Evolutionary conservation across 306 rosid species (phyloP), one percentile per base, ranked within the genome.

Genomic region (Coriaria nepalensis): DNA sequence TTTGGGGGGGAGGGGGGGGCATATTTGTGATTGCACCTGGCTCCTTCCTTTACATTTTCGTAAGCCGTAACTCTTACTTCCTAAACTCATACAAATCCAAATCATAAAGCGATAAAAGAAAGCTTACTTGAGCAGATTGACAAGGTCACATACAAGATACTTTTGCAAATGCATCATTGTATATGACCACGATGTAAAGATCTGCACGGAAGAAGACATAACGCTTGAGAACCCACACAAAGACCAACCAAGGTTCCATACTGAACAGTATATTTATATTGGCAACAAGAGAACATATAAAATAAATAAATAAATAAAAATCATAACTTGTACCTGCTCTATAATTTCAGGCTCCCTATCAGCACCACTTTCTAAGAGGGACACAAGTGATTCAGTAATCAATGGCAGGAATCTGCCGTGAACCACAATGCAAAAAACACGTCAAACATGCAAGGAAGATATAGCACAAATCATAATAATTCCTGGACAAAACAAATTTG

Each of bases 331-430:
- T 53, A 84, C 97, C 97, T 81, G 82, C 80, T 81, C 84, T 50
- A 88, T 61, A 70, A 81, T 79, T 67, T 84, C 90, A 6, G 95
- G 93, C 62, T 88, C 97, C 75, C 73, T 77, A 61, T 77, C 95
- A 37, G 73, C 92, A 47, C 97, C 97, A 67, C 72, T 60, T 69
- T 78, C 71, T 39, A 88, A 80, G 49, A 84, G 95, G 64, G 80
- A 70, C 45, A 56, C 78, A 34, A 84, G 65, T 57, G 93, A 73
- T 55, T 79, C 82, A 49, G 70, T 76, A 66, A 88, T 60, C 45
- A 57, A 66, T 13, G 84, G 86, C 67, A 84, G 56, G 49, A 78
- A 73, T 54, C 97, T 88, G 64, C 45, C 35, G 65, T 45, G 56
- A 49, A 39, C 33, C 53, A 58, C 68, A 65, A n/a, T 38, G 47